Evolutionary conservation across 2,329 filamentous ascomycete genomes (phyloP).

Genomic region (Passalora sequoiae): DNA sequence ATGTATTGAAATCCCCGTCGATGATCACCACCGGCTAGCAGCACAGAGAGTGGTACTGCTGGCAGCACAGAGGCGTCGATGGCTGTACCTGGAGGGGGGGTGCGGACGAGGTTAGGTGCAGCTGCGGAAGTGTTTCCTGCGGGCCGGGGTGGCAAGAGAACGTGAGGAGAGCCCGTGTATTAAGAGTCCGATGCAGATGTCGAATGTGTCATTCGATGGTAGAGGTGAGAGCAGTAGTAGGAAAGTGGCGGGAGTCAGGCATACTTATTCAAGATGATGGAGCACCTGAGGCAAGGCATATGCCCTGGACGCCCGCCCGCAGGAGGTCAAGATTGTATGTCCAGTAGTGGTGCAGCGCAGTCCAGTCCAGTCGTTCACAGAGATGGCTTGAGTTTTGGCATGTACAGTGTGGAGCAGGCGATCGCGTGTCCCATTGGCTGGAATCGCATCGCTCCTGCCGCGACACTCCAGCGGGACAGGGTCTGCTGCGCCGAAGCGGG

Average conservation of each 20-base stretch:
- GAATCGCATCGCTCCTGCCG: constrained; percentile 11
- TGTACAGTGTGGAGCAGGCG: constrained; percentile 4
- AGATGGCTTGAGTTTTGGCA: constrained; percentile 8
- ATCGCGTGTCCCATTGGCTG: constrained; percentile 13
- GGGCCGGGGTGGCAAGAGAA: constrained; percentile 14
- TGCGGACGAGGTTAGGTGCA: constrained; percentile 16
- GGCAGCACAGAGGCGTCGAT: constrained; percentile 19
- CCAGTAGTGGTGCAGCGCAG: too few species aligned
- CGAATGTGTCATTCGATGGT: constrained; percentile 9
- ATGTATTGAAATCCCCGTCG: constrained; percentile 20
- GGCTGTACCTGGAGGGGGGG: constrained; percentile 18
- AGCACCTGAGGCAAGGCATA: constrained; percentile 12
- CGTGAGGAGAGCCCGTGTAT: constrained; percentile 12
- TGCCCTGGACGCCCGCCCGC: constrained; percentile 8
- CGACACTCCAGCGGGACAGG: constrained; percentile 2
- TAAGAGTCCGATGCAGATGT: constrained; percentile 9
- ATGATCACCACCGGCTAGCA: constrained; percentile 4
- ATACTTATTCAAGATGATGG: constrained; percentile 10
- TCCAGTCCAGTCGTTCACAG: too few species aligned
- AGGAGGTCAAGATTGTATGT: too few species aligned
- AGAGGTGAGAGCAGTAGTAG: too few species aligned
- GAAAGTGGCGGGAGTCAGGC: constrained; percentile 6
- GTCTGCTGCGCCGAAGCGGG: constrained; percentile 12
- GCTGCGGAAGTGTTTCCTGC: constrained; percentile 16
- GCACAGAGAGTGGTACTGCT: constrained; percentile 24